These are phyloP conservation scores for Chaetomiaceae sp. DNA, from an alignment of 2,329 filamentous ascomycete species.

Conservation along the genomic window DNA sequence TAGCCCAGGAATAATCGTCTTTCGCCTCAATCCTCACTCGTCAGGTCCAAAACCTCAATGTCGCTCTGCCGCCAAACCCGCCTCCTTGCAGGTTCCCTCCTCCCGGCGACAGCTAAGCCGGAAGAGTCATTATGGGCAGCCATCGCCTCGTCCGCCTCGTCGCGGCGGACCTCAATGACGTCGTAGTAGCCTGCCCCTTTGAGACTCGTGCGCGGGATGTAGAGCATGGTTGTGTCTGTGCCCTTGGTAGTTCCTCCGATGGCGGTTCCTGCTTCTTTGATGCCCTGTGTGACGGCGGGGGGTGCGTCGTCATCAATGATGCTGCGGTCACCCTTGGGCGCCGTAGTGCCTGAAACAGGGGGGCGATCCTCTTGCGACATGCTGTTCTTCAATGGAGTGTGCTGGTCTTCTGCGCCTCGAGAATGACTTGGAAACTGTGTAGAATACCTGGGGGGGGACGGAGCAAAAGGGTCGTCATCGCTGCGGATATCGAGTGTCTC, in stretches of 20 bases:
- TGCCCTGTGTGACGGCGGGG: background rate
- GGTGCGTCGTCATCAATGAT: background rate
- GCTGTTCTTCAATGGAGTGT: too few relatives aligned
- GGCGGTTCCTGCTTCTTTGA: background rate
- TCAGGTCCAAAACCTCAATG: slow-evolving; percentile 23
- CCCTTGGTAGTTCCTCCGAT: too few relatives aligned
- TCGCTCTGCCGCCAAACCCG: slow-evolving; percentile 22
- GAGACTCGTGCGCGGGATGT: slow-evolving; percentile 23
- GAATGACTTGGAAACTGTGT: background rate
- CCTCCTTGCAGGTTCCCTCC: background rate
- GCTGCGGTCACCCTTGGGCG: too few relatives aligned
- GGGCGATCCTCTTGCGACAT: too few relatives aligned
- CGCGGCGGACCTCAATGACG: slow-evolving; percentile 23
- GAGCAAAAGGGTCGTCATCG: slow-evolving; percentile 7
- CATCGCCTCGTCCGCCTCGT: slow-evolving; percentile 18
- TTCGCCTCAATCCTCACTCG: slow-evolving; percentile 18
- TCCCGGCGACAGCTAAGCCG: background rate
- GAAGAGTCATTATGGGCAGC: background rate
- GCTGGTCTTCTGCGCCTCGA: background rate
- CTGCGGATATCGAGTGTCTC: background rate
- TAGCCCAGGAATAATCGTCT: background rate
- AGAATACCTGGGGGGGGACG: background rate
- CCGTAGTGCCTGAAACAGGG: too few relatives aligned
- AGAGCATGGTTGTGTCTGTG: slow-evolving; percentile 20
- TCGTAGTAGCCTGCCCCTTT: slow-evolving; percentile 24